Percentiles rank a stretch among this genome's conserved stretches.
These are phyloP conservation scores for Cryptococcus jaspeensis DNA, from an alignment of 1,284 basidiomycete species.

Conservation along the genomic window DNA sequence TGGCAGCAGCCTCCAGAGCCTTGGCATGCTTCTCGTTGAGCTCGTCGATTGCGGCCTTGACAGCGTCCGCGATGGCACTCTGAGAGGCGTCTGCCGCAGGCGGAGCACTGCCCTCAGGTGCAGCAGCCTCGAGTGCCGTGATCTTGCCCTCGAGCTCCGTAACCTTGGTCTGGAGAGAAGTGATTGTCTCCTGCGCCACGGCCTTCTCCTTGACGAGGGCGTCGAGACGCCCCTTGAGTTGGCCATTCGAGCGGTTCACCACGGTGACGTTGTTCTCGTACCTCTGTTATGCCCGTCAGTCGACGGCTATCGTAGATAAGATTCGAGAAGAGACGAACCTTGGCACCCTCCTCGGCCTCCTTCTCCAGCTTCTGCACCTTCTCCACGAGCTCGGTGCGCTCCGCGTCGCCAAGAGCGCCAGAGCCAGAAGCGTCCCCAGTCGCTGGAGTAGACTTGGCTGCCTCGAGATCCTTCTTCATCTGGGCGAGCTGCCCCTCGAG, in stretches of 20 bases:
- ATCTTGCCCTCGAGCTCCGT: conserved; percentile 23
- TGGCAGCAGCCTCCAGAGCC: conserved; percentile 26
- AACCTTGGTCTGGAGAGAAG: conserved; percentile 25
- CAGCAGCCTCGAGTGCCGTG: conserved; percentile 11
- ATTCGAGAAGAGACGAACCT: conserved; percentile 12
- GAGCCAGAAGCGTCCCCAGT: not conserved
- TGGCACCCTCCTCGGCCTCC: conserved; percentile 18
- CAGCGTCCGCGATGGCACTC: conserved; percentile 36
- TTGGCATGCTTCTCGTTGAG: conserved; percentile 28
- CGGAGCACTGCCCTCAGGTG: not conserved
- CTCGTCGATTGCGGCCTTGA: conserved; percentile 45
- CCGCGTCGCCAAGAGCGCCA: conserved; percentile 10
- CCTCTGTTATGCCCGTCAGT: conserved; percentile 12
- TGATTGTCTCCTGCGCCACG: conserved; percentile 6
- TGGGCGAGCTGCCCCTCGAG: conserved; percentile 35
- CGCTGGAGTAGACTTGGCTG: conserved; percentile 28
- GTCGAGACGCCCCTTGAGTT: conserved; percentile 19
- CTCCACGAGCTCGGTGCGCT: conserved; percentile 9
- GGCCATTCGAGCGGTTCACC: conserved; percentile 38
- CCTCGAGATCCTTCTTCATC: conserved; percentile 40
- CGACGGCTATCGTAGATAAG: not conserved
- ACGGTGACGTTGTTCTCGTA: conserved; percentile 39
- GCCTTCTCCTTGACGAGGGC: conserved; percentile 19
- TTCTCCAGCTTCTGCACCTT: conserved; percentile 21
- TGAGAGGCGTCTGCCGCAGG: conserved; percentile 11